Conservation (phyloP, 1,284 basidiomycete genomes). For the Cystobasidiaceae sp. region DNA sequence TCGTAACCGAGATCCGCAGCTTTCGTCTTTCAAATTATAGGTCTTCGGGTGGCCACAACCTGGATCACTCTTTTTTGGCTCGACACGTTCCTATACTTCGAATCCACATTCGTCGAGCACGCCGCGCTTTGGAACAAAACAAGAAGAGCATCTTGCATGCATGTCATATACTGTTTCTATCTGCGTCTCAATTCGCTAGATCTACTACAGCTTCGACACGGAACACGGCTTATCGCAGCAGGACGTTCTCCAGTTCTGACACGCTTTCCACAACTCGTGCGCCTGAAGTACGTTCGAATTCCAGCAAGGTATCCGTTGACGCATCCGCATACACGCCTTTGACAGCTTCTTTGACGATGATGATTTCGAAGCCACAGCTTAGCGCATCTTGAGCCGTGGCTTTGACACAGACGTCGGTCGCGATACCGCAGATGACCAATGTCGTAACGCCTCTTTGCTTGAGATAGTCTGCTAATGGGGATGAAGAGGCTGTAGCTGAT, state of each 20-base stretch:
- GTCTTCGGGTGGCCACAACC: too few relatives aligned
- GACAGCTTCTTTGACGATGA: conserved; percentile 22
- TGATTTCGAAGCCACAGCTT: conserved; percentile 9
- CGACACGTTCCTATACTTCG: too few relatives aligned
- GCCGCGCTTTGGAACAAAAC: too few relatives aligned
- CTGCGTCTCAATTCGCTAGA: too few relatives aligned
- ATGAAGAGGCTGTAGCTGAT: conserved; percentile 46
- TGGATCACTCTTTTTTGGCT: too few relatives aligned
- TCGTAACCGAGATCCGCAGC: too few relatives aligned
- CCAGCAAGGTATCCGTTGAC: background rate
- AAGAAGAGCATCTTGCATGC: too few relatives aligned
- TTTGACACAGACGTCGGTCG: conserved; percentile 59
- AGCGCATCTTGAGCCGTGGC: conserved; percentile 47
- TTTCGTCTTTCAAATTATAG: too few relatives aligned
- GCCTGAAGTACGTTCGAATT: background rate
- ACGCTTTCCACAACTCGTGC: background rate
- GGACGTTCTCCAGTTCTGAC: background rate
- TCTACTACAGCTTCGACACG: too few relatives aligned
- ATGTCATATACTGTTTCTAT: too few relatives aligned
- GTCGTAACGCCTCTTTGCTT: conserved; percentile 47
- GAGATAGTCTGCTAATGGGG: conserved; percentile 48
- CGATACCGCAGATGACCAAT: conserved; percentile 57
- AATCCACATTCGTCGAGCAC: too few relatives aligned
- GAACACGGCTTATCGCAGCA: too few relatives aligned
- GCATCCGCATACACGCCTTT: conserved; percentile 14